Conservation (phyloP, 306 rosid genomes). For the Gleditsia sinensis region DNA sequence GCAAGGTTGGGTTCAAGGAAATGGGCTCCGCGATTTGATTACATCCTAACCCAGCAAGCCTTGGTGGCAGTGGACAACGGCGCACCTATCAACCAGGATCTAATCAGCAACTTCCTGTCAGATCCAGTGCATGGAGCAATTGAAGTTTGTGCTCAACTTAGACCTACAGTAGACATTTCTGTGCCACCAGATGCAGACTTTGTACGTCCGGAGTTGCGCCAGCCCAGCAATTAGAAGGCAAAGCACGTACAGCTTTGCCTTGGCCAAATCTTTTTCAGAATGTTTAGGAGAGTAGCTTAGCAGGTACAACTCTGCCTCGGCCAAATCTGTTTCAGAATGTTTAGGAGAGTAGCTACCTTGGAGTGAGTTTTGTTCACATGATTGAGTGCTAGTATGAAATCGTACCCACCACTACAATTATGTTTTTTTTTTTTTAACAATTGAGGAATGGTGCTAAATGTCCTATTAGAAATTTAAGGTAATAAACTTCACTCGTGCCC, state of each 20-base stretch:
- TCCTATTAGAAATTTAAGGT: too few relatives aligned
- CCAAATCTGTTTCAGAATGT: too few relatives aligned
- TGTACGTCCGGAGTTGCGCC: conserved; percentile 95
- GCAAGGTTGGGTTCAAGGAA: conserved; percentile 99
- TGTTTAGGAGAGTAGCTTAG: conserved; percentile 3
- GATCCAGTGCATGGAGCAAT: conserved; percentile 97
- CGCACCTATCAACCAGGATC: conserved; percentile 68
- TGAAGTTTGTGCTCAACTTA: conserved; percentile 81
- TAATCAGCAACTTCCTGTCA: conserved; percentile 89
- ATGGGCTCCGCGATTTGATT: conserved; percentile 98
- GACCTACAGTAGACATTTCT: conserved; percentile 93
- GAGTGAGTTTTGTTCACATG: too few relatives aligned
- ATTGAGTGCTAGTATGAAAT: too few relatives aligned
- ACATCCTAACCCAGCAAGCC: conserved; percentile 88
- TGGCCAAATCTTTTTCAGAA: conserved; percentile 18
- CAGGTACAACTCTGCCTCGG: too few relatives aligned
- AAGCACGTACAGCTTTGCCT: conserved; percentile 6
- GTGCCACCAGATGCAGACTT: conserved; percentile 91
- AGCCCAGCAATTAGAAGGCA: conserved; percentile 46
- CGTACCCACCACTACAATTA: too few relatives aligned
- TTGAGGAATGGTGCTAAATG: too few relatives aligned
- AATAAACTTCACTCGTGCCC: too few relatives aligned
- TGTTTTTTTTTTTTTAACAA: too few relatives aligned
- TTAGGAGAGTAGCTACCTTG: too few relatives aligned
- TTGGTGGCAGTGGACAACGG: conserved; percentile 85